Evolutionary conservation across 2,329 filamentous ascomycete species (phyloP).

Genomic region (Claviceps sp.): DNA sequence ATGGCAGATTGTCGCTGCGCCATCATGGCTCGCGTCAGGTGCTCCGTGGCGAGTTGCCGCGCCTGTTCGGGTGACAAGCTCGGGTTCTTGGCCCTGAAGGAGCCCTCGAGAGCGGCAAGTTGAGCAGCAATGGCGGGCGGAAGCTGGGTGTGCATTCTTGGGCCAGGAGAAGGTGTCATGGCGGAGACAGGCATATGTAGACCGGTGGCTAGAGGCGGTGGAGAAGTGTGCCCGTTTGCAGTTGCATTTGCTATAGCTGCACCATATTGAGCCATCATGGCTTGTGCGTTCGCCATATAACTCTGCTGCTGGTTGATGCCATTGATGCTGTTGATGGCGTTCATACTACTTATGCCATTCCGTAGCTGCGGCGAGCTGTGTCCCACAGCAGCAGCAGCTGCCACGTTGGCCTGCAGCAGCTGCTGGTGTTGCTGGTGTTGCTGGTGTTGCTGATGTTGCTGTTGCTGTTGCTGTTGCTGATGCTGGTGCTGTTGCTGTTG

Average conservation of each 20-base stretch:
- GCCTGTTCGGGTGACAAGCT: constrained; percentile 35
- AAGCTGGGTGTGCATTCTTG: constrained; percentile 27
- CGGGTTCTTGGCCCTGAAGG: constrained; percentile 38
- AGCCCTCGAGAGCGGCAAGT: constrained; percentile 37
- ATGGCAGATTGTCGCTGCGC: constrained; percentile 39
- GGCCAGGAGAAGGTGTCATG: constrained; percentile 28
- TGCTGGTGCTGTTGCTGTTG: constrained; percentile 16
- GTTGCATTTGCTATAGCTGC: constrained; percentile 7
- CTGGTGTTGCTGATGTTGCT: constrained; percentile 6
- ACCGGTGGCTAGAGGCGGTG: constrained; percentile 31
- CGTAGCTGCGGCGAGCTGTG: constrained; percentile 33
- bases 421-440: constrained; percentile 19
- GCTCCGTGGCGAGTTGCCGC: constrained; percentile 37
- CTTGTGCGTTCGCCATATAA: constrained; percentile 38
- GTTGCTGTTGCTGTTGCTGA: constrained; percentile 15
- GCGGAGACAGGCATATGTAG: constrained; percentile 33
- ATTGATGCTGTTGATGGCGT: constrained; percentile 30
- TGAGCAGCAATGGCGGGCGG: constrained; percentile 34
- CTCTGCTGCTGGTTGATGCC: constrained; percentile 35
- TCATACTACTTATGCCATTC: constrained; percentile 28
- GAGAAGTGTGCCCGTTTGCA: constrained; percentile 26
- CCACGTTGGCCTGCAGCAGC: constrained; percentile 18
- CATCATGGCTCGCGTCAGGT: constrained; percentile 33
- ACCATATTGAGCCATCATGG: constrained; percentile 37
- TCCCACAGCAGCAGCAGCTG: constrained; percentile 19